These are phyloP conservation scores for Pyrenochaeta sp. DNA, from an alignment of 2,329 filamentous ascomycete species.

Conservation along the genomic window DNA sequence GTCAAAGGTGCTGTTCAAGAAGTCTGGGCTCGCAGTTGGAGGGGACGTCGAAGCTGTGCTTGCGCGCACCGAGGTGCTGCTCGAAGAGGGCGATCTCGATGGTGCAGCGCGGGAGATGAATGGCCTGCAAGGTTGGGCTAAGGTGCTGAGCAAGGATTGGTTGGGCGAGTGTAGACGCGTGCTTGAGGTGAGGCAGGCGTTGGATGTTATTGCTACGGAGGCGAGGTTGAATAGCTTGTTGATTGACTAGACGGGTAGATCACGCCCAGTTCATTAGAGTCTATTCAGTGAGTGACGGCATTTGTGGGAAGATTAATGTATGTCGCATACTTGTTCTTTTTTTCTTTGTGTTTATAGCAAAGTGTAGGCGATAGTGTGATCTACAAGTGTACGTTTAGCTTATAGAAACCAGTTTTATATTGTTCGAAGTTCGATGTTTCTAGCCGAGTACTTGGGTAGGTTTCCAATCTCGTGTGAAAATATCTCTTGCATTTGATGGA, in stretches of 20 bases:
- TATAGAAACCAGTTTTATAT: slow-evolving; percentile 13
- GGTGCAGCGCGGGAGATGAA: slow-evolving; percentile 95
- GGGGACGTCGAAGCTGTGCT: slow-evolving; percentile 94
- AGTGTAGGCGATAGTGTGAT: slow-evolving; percentile 5
- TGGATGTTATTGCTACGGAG: slow-evolving; percentile 93
- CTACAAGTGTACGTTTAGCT: slow-evolving; percentile 19
- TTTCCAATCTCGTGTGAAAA: no score
- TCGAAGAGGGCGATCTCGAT: slow-evolving; percentile 94
- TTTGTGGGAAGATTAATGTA: no score
- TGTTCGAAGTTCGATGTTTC: background rate
- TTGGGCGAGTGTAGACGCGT: slow-evolving; percentile 88
- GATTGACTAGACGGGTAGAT: slow-evolving; percentile 74
- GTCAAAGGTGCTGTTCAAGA: slow-evolving; percentile 96
- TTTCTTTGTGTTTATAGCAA: slow-evolving; percentile 15
- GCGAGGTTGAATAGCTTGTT: slow-evolving; percentile 86
- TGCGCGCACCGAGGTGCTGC: slow-evolving; percentile 83
- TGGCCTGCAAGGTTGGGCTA: slow-evolving; percentile 88
- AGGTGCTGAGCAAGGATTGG: slow-evolving; percentile 94
- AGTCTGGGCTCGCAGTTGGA: slow-evolving; percentile 76
- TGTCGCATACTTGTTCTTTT: no score
- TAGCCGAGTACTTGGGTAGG: background rate
- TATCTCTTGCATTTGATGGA: no score
- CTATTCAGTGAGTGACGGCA: background rate
- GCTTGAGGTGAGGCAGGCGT: slow-evolving; percentile 91
- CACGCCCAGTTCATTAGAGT: no score